Conservation (phyloP, 345 rosid genomes). For the Camelina hispida region DNA sequence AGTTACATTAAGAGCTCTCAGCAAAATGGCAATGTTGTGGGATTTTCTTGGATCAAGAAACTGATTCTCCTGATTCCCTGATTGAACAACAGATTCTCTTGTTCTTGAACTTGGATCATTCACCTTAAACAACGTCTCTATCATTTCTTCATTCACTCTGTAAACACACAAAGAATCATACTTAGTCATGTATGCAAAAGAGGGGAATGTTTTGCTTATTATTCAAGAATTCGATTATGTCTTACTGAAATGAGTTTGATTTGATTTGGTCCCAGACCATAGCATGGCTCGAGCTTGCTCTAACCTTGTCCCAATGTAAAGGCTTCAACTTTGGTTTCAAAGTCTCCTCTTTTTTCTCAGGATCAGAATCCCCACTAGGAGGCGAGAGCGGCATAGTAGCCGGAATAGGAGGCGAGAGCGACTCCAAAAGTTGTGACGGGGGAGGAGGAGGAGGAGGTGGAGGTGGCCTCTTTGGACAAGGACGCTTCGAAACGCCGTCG, state of each 20-base stretch:
- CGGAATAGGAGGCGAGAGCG: constrained; percentile 45
- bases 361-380: constrained; percentile 44
- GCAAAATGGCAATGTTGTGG: constrained; percentile 87
- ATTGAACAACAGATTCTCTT: constrained; percentile 52
- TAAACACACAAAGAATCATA: constrained; percentile 29
- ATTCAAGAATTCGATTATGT: not conserved
- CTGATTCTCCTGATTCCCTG: constrained; percentile 60
- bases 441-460: constrained; percentile 64
- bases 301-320: constrained; percentile 98
- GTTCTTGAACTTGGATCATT: constrained; percentile 56
- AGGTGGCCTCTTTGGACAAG: constrained; percentile 55
- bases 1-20: constrained; percentile 93
- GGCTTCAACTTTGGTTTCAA: constrained; percentile 81
- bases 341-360: constrained; percentile 57
- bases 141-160: constrained; percentile 98
- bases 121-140: constrained; percentile 79
- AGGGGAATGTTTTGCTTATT: not conserved
- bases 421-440: constrained; percentile 61
- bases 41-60: constrained; percentile 93
- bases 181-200: constrained; percentile 19
- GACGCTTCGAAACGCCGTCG: constrained; percentile 27
- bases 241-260: constrained; percentile 96
- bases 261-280: constrained; percentile 98
- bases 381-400: constrained; percentile 43
- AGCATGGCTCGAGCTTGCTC: constrained; percentile 85